A percentile compares a stretch with the other conserved stretches of the same genome.
phyloP scores from a whole-genome alignment of 805 yeast species.

The Priceomyces carsonii region DNA sequence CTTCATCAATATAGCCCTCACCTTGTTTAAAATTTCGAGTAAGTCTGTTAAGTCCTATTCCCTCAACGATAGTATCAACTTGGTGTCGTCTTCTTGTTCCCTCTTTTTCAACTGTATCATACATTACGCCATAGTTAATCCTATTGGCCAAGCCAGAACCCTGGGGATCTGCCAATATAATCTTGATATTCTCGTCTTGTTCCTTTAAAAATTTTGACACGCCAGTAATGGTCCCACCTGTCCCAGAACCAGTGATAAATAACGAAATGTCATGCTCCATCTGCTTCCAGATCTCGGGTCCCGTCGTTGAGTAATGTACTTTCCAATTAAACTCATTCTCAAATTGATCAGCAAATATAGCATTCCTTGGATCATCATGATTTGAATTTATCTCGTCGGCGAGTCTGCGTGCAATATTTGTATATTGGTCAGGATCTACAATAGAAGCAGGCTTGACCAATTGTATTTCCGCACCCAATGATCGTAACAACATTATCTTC shows the following conservation, averaged over 20 bases:
- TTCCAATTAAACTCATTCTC: slow-evolving; percentile 92
- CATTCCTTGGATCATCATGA: slow-evolving; percentile 42
- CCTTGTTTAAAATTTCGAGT: slow-evolving; percentile 80
- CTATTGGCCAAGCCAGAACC: slow-evolving; percentile 91
- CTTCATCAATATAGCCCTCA: slow-evolving; percentile 69
- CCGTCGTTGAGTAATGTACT: slow-evolving; percentile 79
- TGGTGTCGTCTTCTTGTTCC: slow-evolving; percentile 95
- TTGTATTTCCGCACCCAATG: slow-evolving; percentile 80
- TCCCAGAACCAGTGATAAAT: slow-evolving; percentile 91
- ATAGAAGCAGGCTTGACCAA: slow-evolving; percentile 93
- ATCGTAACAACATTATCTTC: slow-evolving; percentile 66
- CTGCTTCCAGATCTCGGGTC: slow-evolving; percentile 72
- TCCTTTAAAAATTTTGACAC: slow-evolving; percentile 75
- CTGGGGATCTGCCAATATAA: slow-evolving; percentile 90
- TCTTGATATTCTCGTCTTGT: slow-evolving; percentile 39
- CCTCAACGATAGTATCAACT: slow-evolving; percentile 93
- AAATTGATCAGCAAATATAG: slow-evolving; percentile 92
- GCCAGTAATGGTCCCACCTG: slow-evolving; percentile 97
- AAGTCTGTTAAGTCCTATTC: slow-evolving; percentile 86
- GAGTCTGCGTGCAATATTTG: slow-evolving; percentile 76
- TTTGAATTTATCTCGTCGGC: slow-evolving; percentile 53
- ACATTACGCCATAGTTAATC: slow-evolving; percentile 90
- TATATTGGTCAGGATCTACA: slow-evolving; percentile 91
- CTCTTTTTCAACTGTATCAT: slow-evolving; percentile 82
- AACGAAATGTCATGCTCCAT: slow-evolving; percentile 64